Evolutionary conservation across 257 asterid genomes (phyloP), one percentile per base, ranked within the genome.

Genomic region (Penstemon barbatus): DNA sequence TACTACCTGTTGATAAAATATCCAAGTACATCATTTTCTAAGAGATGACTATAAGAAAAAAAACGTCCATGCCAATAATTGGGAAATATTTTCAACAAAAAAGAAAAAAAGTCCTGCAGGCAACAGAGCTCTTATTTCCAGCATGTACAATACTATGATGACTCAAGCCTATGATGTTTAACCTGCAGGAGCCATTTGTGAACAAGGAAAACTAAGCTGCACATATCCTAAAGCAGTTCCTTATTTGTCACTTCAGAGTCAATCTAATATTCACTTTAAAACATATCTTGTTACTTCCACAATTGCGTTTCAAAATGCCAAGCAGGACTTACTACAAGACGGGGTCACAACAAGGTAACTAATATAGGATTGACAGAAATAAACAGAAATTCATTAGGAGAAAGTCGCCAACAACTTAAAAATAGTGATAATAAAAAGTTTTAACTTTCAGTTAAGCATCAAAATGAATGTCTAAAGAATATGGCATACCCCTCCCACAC

Each of bases 401-500:
- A 46, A 46, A 46, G 52, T 4, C 12, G 11, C 9, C 52, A 46
- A 46, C 11, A 12, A 46, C 8, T 7, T 46, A 12, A 9, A 7
- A 46, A 46, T 7, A 9, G 52, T 7, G 52, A 46, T 7, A 7
- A 46, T 46, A 46, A 12, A 10, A 33, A 37, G 37, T 13, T n/a
- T n/a, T 53, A 5, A 53, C 37, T 9, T n/a, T n/a, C 8, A 53
- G 0, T 53, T 10, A 4, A 53, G 15, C 37, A 53, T 13, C 15
- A 63, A 74, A 59, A 56, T 11, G 45, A 70, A 57, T 18, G 46
- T 44, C 33, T 36, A 52, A 61, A 55, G 71, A 59, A 51, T 33
- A 8, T 5, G 40, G 44, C 82, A 41, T 90, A 93, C 99, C 96
- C 99, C 99, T 75, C 96, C 99, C 63, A 91, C 97, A 63, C 97